Conservation (phyloP, 2,329 filamentous ascomycete genomes). For the Chrysosphaeria jannelii region DNA sequence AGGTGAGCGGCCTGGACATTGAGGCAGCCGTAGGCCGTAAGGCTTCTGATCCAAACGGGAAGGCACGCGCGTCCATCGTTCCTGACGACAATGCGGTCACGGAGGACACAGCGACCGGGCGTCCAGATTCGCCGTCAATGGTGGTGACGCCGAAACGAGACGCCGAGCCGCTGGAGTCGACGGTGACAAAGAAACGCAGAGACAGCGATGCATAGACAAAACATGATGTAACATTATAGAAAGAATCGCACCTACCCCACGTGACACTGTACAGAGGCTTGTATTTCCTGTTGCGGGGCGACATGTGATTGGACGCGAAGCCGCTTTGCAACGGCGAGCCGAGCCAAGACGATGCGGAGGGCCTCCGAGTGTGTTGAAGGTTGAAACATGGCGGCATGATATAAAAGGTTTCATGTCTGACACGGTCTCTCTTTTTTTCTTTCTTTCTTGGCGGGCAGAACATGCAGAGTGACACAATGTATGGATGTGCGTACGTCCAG, state of each 20-base stretch:
- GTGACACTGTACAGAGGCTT: no score
- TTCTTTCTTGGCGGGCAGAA: no score
- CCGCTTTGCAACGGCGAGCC: no score
- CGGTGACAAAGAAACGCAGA: constrained; percentile 18
- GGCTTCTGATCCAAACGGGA: constrained; percentile 6
- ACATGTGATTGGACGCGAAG: constrained; percentile 6
- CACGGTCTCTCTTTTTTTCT: no score
- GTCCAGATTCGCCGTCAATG: not conserved
- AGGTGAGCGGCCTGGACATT: constrained; percentile 24
- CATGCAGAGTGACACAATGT: no score
- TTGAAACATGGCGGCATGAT: no score
- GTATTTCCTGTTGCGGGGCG: no score
- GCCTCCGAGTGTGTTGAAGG: no score
- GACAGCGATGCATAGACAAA: constrained; percentile 8
- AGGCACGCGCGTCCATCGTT: constrained; percentile 3
- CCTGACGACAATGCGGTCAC: constrained; percentile 1
- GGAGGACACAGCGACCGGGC: not conserved
- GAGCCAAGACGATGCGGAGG: no score
- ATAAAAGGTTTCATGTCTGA: no score
- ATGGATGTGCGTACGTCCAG: no score
- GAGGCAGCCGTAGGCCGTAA: constrained; percentile 29
- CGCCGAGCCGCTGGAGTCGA: constrained; percentile 14
- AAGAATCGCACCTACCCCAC: no score
- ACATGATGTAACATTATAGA: not conserved
- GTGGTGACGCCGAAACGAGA: constrained; percentile 18